These are phyloP conservation scores for Hemileccinum rubropunctum DNA, from an alignment of 768 basidiomycete species.

Conservation along the genomic window DNA sequence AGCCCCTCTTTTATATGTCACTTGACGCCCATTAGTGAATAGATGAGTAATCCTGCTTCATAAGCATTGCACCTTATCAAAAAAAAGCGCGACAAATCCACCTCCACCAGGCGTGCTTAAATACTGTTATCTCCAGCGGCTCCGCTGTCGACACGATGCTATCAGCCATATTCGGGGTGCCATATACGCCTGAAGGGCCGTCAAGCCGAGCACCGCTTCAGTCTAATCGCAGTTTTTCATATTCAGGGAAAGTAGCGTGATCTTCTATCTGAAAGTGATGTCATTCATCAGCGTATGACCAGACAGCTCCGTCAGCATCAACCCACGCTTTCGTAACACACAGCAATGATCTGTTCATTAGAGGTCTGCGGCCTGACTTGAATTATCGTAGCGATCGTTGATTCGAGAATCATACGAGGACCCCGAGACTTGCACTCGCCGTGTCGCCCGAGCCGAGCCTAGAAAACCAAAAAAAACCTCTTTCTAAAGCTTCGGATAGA, in stretches of 20 bases:
- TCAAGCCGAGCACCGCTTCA: no score
- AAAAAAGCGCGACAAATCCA: no score
- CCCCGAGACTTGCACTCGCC: not conserved
- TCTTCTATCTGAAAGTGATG: no score
- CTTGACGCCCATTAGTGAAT: not conserved
- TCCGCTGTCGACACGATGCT: no score
- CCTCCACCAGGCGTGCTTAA: no score
- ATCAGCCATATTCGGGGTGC: no score
- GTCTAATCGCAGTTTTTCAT: no score
- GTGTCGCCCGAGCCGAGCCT: not conserved
- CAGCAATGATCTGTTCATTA: not conserved
- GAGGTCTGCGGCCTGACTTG: not conserved
- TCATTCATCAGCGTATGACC: not conserved
- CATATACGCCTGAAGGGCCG: no score
- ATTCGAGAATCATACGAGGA: not conserved
- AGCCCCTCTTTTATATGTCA: slow-evolving; percentile 6
- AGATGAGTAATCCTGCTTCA: slow-evolving; percentile 8
- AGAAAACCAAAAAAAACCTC: no score
- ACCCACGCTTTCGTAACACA: not conserved
- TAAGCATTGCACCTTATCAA: not conserved
- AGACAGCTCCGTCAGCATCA: not conserved
- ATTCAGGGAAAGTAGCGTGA: not conserved
- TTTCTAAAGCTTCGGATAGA: no score
- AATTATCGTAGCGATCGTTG: not conserved
- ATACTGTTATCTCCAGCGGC: no score